Percentiles rank a stretch among this genome's conserved stretches.
Conservation (phyloP, 2,329 filamentous ascomycete genomes). For the Colletotrichum sp. region DNA sequence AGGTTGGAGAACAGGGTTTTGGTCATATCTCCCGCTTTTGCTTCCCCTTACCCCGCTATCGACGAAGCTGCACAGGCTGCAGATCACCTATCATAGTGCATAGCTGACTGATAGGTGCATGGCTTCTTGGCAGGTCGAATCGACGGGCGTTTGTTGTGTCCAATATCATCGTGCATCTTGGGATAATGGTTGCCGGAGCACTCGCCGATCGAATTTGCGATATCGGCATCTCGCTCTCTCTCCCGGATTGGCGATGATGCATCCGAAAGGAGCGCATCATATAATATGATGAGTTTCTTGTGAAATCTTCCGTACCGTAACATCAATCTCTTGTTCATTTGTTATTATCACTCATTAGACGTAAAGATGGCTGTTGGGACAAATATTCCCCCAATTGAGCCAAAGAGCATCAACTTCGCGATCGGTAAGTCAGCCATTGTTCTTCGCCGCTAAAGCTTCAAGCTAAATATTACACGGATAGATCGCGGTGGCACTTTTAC, state of each 20-base stretch:
- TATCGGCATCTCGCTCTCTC: not conserved
- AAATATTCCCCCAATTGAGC: rapidly evolving
- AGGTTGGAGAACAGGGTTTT: not conserved
- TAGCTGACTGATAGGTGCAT: not conserved
- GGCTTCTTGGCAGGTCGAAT: not conserved
- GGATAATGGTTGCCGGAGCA: not conserved
- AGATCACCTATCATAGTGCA: not conserved
- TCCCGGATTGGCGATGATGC: not conserved
- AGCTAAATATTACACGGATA: rapidly evolving
- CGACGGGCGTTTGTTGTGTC: not conserved
- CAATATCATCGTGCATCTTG: not conserved
- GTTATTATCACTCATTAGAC: not conserved
- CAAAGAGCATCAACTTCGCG: not conserved
- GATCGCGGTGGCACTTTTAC: slow-evolving; percentile 62
- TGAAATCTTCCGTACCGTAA: not conserved
- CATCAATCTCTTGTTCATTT: not conserved
- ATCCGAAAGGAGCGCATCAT: not conserved
- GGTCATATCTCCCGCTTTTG: not conserved
- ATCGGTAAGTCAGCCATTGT: not conserved
- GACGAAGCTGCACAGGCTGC: not conserved
- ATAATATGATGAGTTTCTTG: not conserved
- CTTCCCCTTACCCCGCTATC: not conserved
- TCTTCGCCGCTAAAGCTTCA: rapidly evolving
- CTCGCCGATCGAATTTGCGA: not conserved
- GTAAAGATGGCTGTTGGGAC: not conserved